A percentile compares a stretch with the other conserved stretches of the same genome.
Evolutionary conservation across 192 early-diverging fungal genomes (phyloP).

Genomic region (Coemansia erecta): DNA sequence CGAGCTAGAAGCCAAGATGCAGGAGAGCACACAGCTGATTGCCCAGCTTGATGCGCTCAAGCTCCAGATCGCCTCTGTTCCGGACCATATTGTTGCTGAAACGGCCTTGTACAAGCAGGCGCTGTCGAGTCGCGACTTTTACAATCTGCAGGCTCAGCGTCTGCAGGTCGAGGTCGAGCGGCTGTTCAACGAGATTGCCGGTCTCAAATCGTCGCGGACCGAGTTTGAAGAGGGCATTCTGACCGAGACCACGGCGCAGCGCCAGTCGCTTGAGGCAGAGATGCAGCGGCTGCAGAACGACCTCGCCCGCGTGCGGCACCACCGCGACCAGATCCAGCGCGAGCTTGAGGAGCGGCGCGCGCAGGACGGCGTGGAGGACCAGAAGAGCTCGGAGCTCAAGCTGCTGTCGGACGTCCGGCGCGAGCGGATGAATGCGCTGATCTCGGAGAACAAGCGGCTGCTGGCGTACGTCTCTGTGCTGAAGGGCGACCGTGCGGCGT

Average conservation of each 20-base stretch:
- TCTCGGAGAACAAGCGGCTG: conserved; percentile 60
- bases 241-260: conserved; percentile 38
- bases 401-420: conserved; percentile 51
- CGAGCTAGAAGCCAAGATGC: conserved; percentile 54
- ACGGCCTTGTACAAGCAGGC: conserved; percentile 54
- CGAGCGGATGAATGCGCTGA: conserved; percentile 59
- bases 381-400: conserved; percentile 52
- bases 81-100: conserved; percentile 54
- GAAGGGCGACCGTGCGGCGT: conserved; percentile 53
- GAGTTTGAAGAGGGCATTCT: conserved; percentile 45
- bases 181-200: conserved; percentile 47
- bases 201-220: conserved; percentile 32
- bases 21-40: conserved; percentile 49
- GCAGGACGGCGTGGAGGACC: conserved; percentile 43
- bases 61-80: conserved; percentile 49
- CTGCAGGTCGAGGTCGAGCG: conserved; percentile 47
- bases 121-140: conserved; percentile 52
- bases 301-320: conserved; percentile 54
- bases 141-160: conserved; percentile 41
- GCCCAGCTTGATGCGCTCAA: conserved; percentile 52
- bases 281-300: conserved; percentile 56
- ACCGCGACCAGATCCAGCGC: conserved; percentile 56
- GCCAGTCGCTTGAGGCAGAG: conserved; percentile 54
- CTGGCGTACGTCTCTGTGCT: conserved; percentile 51
- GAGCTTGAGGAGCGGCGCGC: conserved; percentile 48